A percentile compares a stretch with the other conserved stretches of the same genome.
phyloP scores from a whole-genome alignment of 108 stramenopile genomes.

The Epithemia pelagica region DNA sequence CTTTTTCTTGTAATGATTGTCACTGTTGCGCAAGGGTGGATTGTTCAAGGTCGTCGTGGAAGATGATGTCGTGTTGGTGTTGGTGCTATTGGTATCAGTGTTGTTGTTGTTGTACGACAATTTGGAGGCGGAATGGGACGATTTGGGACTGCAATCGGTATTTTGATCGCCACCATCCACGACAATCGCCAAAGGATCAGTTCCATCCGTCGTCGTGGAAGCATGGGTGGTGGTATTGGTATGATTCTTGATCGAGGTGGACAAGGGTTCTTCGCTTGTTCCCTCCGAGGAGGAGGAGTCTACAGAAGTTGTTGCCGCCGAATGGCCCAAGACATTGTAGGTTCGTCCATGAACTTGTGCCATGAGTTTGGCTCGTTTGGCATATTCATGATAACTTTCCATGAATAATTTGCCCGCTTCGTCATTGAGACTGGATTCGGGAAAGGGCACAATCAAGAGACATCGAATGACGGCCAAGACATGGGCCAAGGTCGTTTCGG shows the following conservation, averaged over 20 bases:
- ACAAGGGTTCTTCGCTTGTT: conserved; percentile 9
- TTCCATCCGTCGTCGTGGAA: not conserved
- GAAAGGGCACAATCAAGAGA: conserved; percentile 97
- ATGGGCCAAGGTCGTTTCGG: conserved; percentile 83
- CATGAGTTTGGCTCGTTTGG: conserved; percentile 86
- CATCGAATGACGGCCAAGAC: conserved; percentile 97
- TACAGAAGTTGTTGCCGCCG: not conserved
- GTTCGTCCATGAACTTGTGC: conserved; percentile 86
- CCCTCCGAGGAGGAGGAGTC: not conserved
- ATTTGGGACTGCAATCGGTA: not conserved
- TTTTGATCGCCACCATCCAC: too few species aligned
- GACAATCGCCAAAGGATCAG: too few species aligned
- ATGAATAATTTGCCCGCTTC: conserved; percentile 99
- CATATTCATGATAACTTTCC: conserved; percentile 98
- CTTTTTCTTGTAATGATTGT: not conserved
- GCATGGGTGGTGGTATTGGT: conserved; percentile 1
- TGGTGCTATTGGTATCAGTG: not conserved
- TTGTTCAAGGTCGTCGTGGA: too few species aligned
- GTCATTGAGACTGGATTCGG: conserved; percentile 96
- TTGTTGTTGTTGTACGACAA: not conserved
- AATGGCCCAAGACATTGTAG: not conserved
- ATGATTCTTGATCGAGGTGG: not conserved
- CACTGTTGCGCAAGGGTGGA: not conserved
- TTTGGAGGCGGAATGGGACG: not conserved
- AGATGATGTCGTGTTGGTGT: not conserved